A percentile compares a stretch with the other conserved stretches of the same genome.
Evolutionary conservation across 495 filamentous ascomycete species (phyloP).

Genomic region (Daldinia grandis): DNA sequence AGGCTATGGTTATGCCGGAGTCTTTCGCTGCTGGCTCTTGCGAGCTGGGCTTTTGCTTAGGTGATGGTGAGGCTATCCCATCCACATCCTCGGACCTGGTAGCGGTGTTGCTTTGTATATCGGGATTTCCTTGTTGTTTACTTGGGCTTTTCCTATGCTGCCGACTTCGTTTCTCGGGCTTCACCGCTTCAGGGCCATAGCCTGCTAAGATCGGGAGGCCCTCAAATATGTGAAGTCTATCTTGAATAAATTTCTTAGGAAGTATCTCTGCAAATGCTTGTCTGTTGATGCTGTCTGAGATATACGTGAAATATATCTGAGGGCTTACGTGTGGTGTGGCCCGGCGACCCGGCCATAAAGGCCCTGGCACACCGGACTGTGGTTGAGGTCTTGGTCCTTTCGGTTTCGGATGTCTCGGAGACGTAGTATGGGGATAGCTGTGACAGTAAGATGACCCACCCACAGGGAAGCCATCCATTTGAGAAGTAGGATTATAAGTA

Average conservation of each 20-base stretch:
- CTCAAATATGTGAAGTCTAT: slow-evolving; percentile 6
- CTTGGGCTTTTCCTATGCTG: background rate
- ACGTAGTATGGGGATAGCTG: background rate
- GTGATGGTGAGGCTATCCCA: background rate
- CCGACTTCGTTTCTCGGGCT: background rate
- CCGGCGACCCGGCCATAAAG: background rate
- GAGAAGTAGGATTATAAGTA: background rate
- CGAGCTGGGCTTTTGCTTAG: background rate
- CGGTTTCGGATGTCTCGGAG: background rate
- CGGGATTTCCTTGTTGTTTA: background rate
- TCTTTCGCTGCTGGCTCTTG: background rate
- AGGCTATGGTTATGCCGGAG: no score
- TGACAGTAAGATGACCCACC: background rate
- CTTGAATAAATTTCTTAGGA: background rate
- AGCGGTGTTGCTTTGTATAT: background rate
- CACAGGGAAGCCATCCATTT: background rate
- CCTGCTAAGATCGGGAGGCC: background rate
- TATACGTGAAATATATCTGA: slow-evolving; percentile 3
- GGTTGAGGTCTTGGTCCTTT: background rate
- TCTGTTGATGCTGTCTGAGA: background rate
- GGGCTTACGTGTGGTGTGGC: background rate
- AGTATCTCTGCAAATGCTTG: background rate
- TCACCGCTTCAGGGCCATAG: background rate
- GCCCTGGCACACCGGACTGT: background rate
- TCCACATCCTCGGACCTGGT: background rate